These are phyloP conservation scores for Wickerhamomyces rabaulensis DNA, from an alignment of 805 yeast genomes.

Conservation along the genomic window DNA sequence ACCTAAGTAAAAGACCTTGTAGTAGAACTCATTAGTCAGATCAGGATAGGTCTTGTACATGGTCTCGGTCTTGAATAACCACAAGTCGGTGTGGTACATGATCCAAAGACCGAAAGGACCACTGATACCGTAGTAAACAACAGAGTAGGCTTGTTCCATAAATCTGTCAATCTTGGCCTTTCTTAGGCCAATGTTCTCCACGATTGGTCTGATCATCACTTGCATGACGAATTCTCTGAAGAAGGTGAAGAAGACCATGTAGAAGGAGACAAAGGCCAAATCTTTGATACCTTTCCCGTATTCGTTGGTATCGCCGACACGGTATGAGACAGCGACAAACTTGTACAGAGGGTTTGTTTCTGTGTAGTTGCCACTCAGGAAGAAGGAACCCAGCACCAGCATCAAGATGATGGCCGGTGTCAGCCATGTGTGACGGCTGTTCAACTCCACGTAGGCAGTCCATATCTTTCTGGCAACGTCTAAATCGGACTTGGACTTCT, in stretches of 20 bases:
- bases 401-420: constrained; percentile 50
- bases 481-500: constrained; percentile 35
- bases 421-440: constrained; percentile 64
- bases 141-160: constrained; percentile 87
- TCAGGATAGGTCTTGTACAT: constrained; percentile 86
- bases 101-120: constrained; percentile 89
- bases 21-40: constrained; percentile 56
- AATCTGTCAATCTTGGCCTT: constrained; percentile 66
- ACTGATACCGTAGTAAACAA: constrained; percentile 70
- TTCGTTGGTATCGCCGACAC: constrained; percentile 52
- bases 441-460: constrained; percentile 53
- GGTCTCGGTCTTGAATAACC: constrained; percentile 84
- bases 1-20: constrained; percentile 78
- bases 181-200: constrained; percentile 45
- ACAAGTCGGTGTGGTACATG: constrained; percentile 77
- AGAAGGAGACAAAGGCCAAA: constrained; percentile 69
- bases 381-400: constrained; percentile 37
- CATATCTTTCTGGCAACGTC: constrained; percentile 52
- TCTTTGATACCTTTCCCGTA: constrained; percentile 90
- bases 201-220: constrained; percentile 67
- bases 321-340: constrained; percentile 63
- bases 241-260: constrained; percentile 86
- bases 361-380: constrained; percentile 53
- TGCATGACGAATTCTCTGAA: constrained; percentile 90
- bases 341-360: constrained; percentile 55